Conservation (phyloP, 2,329 filamentous ascomycete genomes). For the Paecilomyces sp. region DNA sequence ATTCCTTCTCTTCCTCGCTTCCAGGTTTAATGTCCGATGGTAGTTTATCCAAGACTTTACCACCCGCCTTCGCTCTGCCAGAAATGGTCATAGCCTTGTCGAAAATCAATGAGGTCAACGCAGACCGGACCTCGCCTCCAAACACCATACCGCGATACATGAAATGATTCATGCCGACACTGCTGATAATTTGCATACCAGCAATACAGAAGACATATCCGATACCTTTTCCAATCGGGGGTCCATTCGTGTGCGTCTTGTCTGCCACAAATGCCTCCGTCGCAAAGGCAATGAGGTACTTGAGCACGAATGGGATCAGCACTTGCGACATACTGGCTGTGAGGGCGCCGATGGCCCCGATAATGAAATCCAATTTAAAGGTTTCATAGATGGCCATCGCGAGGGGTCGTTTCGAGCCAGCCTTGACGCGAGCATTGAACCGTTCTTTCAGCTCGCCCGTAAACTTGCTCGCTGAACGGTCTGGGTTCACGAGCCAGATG, state of each 20-base stretch:
- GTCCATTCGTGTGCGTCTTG: constrained; percentile 43
- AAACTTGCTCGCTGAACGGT: constrained; percentile 61
- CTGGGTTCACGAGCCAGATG: constrained; percentile 75
- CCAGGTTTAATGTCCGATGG: constrained; percentile 40
- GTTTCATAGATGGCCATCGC: constrained; percentile 75
- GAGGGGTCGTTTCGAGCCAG: constrained; percentile 64
- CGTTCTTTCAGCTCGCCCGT: constrained; percentile 56
- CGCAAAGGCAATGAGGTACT: constrained; percentile 81
- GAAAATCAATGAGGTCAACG: constrained; percentile 76
- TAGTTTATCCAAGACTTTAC: constrained; percentile 40
- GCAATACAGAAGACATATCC: constrained; percentile 77
- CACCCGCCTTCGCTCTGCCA: constrained; percentile 77
- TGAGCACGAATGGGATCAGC: constrained; percentile 70
- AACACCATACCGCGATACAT: constrained; percentile 86
- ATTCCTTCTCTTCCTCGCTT: constrained; percentile 37
- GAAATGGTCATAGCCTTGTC: constrained; percentile 85
- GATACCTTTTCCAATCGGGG: constrained; percentile 64
- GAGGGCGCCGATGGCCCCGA: constrained; percentile 70
- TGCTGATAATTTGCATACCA: constrained; percentile 72
- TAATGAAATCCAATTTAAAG: constrained; percentile 71
- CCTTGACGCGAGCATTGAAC: constrained; percentile 58
- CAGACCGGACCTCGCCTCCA: constrained; percentile 69
- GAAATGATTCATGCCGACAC: constrained; percentile 78
- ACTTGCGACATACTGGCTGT: constrained; percentile 63
- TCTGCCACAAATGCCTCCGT: constrained; percentile 64